phyloP scores from a whole-genome alignment of 331 rosid genomes.

The Malus hybrid region DNA sequence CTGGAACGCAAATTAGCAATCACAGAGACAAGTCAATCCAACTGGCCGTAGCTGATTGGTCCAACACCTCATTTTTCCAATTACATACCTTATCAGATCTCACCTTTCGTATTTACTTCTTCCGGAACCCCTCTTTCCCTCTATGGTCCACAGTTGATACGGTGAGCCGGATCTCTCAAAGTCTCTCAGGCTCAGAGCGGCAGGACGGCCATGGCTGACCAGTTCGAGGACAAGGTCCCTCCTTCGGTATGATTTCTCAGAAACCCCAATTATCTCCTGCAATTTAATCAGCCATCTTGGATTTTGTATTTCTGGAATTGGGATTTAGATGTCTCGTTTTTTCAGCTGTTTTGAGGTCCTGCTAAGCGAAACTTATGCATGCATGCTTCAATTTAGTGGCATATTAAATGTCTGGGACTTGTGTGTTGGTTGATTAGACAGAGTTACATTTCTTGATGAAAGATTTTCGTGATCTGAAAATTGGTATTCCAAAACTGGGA shows the following conservation, averaged over 20 bases:
- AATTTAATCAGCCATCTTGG: too few species aligned
- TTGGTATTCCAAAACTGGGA: not conserved
- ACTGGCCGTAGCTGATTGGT: too few species aligned
- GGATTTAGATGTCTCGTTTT: not conserved
- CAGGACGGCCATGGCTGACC: conserved; percentile 59
- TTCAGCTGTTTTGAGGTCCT: not conserved
- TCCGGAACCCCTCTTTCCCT: too few species aligned
- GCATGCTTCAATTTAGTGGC: not conserved
- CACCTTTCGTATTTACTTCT: too few species aligned
- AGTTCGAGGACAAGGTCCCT: conserved; percentile 50
- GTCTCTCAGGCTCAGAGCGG: conserved; percentile 9
- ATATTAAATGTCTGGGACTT: not conserved
- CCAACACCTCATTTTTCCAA: too few species aligned
- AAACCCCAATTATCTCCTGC: too few species aligned
- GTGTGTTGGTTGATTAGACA: not conserved
- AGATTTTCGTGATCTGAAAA: not conserved
- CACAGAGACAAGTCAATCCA: too few species aligned
- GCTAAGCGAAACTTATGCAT: not conserved
- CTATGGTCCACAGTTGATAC: not conserved
- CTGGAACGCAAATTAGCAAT: too few species aligned
- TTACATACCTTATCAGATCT: too few species aligned
- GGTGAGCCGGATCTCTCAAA: conserved; percentile 16
- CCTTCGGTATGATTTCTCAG: conserved; percentile 21
- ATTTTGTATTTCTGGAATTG: not conserved
- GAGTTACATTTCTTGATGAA: not conserved